These are phyloP conservation scores for Stropharia rugosoannulata DNA, from an alignment of 768 basidiomycete genomes.

Conservation along the genomic window DNA sequence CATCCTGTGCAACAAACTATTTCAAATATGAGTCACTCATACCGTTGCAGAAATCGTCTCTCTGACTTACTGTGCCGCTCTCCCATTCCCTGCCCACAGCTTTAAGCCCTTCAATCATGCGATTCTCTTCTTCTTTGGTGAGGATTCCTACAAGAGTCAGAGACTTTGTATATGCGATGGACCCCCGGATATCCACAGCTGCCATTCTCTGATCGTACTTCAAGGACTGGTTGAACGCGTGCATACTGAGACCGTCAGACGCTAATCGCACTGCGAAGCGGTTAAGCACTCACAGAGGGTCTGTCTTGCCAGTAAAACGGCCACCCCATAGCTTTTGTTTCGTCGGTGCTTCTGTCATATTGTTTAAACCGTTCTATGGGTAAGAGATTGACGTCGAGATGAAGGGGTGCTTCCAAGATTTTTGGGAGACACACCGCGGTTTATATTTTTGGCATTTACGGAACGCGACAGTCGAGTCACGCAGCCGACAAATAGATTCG, in stretches of 20 bases:
- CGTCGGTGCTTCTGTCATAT: slow-evolving; percentile 39
- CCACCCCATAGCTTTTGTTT: slow-evolving; percentile 87
- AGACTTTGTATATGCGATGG: slow-evolving; percentile 94
- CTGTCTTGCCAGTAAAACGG: slow-evolving; percentile 85
- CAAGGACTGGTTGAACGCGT: slow-evolving; percentile 95
- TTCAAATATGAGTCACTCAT: not conserved
- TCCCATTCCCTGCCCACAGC: slow-evolving; percentile 86
- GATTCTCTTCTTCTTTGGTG: slow-evolving; percentile 68
- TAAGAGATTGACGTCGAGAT: not conserved
- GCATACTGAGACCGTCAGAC: slow-evolving; percentile 65
- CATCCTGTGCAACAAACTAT: slow-evolving; percentile 76
- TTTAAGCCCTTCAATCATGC: slow-evolving; percentile 72
- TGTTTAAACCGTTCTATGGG: not conserved
- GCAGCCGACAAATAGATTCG: not conserved
- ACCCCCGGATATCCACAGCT: slow-evolving; percentile 86
- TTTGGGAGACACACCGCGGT: not conserved
- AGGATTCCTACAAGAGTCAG: slow-evolving; percentile 80
- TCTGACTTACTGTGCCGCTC: slow-evolving; percentile 59
- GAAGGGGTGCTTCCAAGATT: not conserved
- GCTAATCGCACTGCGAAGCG: slow-evolving; percentile 7
- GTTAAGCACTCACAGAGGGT: slow-evolving; percentile 64
- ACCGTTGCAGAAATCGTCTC: not conserved
- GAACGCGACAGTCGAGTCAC: slow-evolving; percentile 1
- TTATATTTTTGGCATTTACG: slow-evolving; percentile 4
- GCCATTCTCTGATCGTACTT: slow-evolving; percentile 95